phyloP scores from a whole-genome alignment of 2,329 filamentous ascomycete genomes.

The Nemania diffusa region DNA sequence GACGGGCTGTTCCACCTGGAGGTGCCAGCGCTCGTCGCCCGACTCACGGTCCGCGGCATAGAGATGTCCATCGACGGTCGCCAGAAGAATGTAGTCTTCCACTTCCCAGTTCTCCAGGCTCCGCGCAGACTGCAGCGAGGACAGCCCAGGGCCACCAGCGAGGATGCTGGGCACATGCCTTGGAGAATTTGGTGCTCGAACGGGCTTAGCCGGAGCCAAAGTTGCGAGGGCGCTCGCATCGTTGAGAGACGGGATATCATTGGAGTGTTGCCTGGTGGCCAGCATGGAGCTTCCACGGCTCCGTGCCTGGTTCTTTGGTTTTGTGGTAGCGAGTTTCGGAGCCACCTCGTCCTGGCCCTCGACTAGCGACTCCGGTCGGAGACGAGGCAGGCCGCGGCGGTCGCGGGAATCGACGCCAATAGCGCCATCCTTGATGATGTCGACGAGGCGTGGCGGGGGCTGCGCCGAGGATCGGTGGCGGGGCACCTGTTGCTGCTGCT shows the following conservation, averaged over 20 bases:
- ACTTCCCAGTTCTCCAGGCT: slow-evolving; percentile 99
- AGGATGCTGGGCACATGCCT: slow-evolving; percentile 67
- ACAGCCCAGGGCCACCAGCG: slow-evolving; percentile 69
- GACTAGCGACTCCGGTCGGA: slow-evolving; percentile 40
- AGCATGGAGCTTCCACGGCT: slow-evolving; percentile 40
- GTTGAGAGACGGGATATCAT: slow-evolving; percentile 53
- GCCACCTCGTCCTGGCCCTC: slow-evolving; percentile 36
- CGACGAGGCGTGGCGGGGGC: slow-evolving; percentile 41
- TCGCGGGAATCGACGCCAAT: slow-evolving; percentile 39
- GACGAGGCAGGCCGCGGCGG: slow-evolving; percentile 34
- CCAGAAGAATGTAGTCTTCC: slow-evolving; percentile 99
- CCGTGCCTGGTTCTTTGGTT: slow-evolving; percentile 31
- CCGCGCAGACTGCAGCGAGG: slow-evolving; percentile 92
- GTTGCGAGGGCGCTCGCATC: slow-evolving; percentile 97
- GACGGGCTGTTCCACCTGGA: slow-evolving; percentile 86
- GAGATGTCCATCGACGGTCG: slow-evolving; percentile 98
- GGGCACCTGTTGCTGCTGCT: slow-evolving; percentile 59
- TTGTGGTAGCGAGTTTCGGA: slow-evolving; percentile 43
- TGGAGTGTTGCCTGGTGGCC: slow-evolving; percentile 32
- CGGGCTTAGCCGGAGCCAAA: slow-evolving; percentile 95
- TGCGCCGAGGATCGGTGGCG: slow-evolving; percentile 42
- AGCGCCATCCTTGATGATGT: slow-evolving; percentile 41
- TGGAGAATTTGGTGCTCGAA: slow-evolving; percentile 89
- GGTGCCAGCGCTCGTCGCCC: slow-evolving; percentile 84
- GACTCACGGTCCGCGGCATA: slow-evolving; percentile 90